Conservation (phyloP, 164 flowering plant species). For the Berberis thunbergii region DNA sequence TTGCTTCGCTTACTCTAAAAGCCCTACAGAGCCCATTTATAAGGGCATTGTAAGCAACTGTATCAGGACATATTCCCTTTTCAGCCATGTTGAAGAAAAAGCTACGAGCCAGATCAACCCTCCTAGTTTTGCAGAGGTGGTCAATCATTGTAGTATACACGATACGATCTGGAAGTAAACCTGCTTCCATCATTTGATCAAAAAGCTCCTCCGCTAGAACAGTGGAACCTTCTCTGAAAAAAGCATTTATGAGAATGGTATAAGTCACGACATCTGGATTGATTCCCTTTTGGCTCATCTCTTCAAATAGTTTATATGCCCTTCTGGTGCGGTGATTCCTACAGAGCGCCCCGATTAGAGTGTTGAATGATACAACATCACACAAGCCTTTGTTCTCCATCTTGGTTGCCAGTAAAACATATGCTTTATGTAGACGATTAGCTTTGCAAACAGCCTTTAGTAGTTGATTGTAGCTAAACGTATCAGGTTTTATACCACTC, state of each 20-base stretch:
- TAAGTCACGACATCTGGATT: slow-evolving; percentile 71
- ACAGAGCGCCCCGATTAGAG: slow-evolving; percentile 67
- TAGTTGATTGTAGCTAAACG: slow-evolving; percentile 77
- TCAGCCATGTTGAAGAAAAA: slow-evolving; percentile 58
- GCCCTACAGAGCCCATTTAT: slow-evolving; percentile 72
- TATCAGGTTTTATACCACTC: slow-evolving; percentile 57
- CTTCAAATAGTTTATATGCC: slow-evolving; percentile 58
- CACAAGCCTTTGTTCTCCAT: slow-evolving; percentile 60
- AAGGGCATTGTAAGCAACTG: slow-evolving; percentile 71
- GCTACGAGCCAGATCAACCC: slow-evolving; percentile 41
- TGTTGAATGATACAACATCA: slow-evolving; percentile 74
- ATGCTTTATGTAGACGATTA: slow-evolving; percentile 56
- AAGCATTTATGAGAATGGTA: slow-evolving; percentile 62
- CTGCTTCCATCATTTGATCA: slow-evolving; percentile 52
- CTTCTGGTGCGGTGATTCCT: slow-evolving; percentile 21
- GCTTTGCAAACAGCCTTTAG: slow-evolving; percentile 84
- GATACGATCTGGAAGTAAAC: slow-evolving; percentile 52
- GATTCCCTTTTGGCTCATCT: slow-evolving; percentile 61
- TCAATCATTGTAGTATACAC: slow-evolving; percentile 64
- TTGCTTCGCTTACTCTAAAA: slow-evolving; percentile 52
- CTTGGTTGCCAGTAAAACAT: slow-evolving; percentile 43
- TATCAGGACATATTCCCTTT: slow-evolving; percentile 61
- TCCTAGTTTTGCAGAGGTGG: slow-evolving; percentile 61
- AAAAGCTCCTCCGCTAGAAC: slow-evolving; percentile 50
- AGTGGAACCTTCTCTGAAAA: slow-evolving; percentile 58